Conservation (phyloP, 768 basidiomycete genomes). For the Ramaria sp. region DNA sequence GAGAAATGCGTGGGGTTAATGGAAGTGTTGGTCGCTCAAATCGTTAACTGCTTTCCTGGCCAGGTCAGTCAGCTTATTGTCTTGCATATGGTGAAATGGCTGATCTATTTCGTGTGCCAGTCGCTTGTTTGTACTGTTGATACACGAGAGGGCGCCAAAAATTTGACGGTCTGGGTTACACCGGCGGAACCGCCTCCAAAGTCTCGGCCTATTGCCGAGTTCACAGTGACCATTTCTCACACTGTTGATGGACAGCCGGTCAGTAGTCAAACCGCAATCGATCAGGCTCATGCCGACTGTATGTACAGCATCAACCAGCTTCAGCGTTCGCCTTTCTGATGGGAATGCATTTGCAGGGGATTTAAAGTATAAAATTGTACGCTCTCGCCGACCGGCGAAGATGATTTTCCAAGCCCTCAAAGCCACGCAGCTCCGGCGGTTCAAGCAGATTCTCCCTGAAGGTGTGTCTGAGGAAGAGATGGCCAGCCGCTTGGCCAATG, state of each 20-base stretch:
- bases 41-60: slow-evolving; percentile 48
- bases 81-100: background rate
- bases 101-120: slow-evolving; percentile 20
- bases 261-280: slow-evolving; percentile 28
- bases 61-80: slow-evolving; percentile 35
- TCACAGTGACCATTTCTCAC: slow-evolving; percentile 40
- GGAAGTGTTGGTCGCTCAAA: slow-evolving; percentile 53
- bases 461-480: slow-evolving; percentile 15
- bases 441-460: slow-evolving; percentile 1
- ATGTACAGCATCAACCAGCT: slow-evolving; percentile 10
- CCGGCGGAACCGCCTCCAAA: slow-evolving; percentile 28
- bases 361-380: slow-evolving; percentile 44
- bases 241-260: slow-evolving; percentile 30
- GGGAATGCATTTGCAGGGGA: slow-evolving; percentile 36
- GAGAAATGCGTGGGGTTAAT: slow-evolving; percentile 59
- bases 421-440: slow-evolving; percentile 15
- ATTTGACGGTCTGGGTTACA: slow-evolving; percentile 58
- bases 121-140: slow-evolving; percentile 54
- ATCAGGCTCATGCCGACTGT: slow-evolving; percentile 21
- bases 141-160: slow-evolving; percentile 30
- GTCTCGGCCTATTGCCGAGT: slow-evolving; percentile 41
- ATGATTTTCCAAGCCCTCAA: slow-evolving; percentile 29
- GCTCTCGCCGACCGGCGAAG: slow-evolving; percentile 21
- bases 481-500: slow-evolving; percentile 1
- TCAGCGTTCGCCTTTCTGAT: background rate